Evolutionary conservation across 345 rosid genomes (phyloP).

Genomic region (Gossypium herbaceum): DNA sequence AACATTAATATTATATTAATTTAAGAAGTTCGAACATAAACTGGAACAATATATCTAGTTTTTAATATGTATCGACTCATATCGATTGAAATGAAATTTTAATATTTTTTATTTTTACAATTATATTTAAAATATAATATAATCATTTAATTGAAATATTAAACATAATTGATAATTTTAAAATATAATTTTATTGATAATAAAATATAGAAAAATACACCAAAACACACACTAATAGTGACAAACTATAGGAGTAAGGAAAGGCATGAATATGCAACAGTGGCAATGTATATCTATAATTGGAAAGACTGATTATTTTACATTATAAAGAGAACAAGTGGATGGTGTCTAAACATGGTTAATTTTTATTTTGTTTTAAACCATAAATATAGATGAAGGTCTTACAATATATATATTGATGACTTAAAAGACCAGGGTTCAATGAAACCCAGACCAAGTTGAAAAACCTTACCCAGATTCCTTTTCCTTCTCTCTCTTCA

Average conservation of each 20-base stretch:
- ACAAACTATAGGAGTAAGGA: slow-evolving; percentile 26
- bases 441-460: slow-evolving; percentile 13
- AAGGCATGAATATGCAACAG: slow-evolving; percentile 23
- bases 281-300: slow-evolving; percentile 32
- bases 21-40: neutral
- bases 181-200: no score
- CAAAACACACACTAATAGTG: neutral
- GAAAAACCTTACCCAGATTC: slow-evolving; percentile 6
- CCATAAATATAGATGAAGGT: neutral
- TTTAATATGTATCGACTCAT: no score
- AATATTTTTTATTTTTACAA: no score
- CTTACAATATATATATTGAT: slow-evolving; percentile 11
- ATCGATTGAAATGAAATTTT: no score
- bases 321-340: neutral
- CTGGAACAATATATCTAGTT: no score
- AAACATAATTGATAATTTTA: no score
- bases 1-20: neutral
- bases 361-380: slow-evolving; percentile 1
- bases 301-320: neutral
- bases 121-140: no score
- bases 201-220: no score
- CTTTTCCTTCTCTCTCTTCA: neutral
- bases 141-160: no score
- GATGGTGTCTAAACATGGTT: slow-evolving; percentile 3
- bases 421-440: slow-evolving; percentile 28